Conservation (phyloP, 2,329 filamentous ascomycete genomes). For the Ceratocystis destructans region DNA sequence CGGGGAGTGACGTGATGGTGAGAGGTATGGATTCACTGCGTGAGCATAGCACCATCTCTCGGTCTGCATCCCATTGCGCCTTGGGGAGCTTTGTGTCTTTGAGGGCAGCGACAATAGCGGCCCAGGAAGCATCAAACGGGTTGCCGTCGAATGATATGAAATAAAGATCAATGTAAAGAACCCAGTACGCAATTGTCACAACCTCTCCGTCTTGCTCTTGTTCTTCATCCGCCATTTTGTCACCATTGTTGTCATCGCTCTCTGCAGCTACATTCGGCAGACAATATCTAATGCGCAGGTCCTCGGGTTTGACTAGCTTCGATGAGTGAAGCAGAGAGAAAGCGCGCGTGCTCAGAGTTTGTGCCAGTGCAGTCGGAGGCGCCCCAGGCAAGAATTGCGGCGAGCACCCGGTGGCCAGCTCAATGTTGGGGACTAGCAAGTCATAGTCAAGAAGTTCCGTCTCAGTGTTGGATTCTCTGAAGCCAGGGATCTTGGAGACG, state of each 20-base stretch:
- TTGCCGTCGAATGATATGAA: slow-evolving; percentile 90
- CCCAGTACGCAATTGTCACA: slow-evolving; percentile 77
- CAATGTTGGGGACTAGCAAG: slow-evolving; percentile 83
- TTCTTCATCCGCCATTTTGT: slow-evolving; percentile 29
- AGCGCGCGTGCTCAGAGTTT: slow-evolving; percentile 70
- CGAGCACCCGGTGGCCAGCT: slow-evolving; percentile 79
- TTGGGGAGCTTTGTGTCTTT: slow-evolving; percentile 61
- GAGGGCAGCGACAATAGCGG: slow-evolving; percentile 67
- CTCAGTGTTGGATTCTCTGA: slow-evolving; percentile 32
- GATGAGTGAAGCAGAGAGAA: slow-evolving; percentile 62
- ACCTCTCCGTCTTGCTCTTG: slow-evolving; percentile 27
- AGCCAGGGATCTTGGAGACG: slow-evolving; percentile 58
- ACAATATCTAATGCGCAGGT: slow-evolving; percentile 58
- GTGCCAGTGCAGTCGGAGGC: slow-evolving; percentile 64
- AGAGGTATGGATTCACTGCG: slow-evolving; percentile 42
- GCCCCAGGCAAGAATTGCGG: slow-evolving; percentile 74
- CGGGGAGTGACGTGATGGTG: slow-evolving; percentile 50
- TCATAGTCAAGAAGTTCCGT: slow-evolving; percentile 48
- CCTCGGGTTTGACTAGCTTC: slow-evolving; percentile 48
- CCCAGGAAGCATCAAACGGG: slow-evolving; percentile 83
- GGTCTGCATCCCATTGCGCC: slow-evolving; percentile 73
- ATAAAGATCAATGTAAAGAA: slow-evolving; percentile 86
- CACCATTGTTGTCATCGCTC: slow-evolving; percentile 33
- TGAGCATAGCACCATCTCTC: slow-evolving; percentile 65
- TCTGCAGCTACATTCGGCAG: slow-evolving; percentile 28